These are phyloP conservation scores for Colletotrichum sp. DNA, from an alignment of 2,329 filamentous ascomycete genomes.

Conservation along the genomic window DNA sequence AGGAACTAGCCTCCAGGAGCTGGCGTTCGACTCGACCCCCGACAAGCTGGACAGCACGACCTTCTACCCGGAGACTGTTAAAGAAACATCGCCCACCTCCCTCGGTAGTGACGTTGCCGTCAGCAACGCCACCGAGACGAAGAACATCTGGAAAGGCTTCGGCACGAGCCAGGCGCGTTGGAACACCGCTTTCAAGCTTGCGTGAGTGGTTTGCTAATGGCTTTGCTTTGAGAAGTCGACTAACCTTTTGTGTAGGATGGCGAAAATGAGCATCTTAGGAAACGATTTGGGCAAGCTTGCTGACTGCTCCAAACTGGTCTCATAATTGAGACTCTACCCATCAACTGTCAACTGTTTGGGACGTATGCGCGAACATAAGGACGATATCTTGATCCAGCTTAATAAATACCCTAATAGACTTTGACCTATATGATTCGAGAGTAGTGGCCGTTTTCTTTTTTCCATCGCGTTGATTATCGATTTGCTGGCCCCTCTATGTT, in stretches of 20 bases:
- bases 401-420: not conserved
- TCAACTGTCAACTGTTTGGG: accelerated
- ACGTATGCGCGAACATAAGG: not conserved
- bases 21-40: constrained; percentile 3
- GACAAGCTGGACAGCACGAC: constrained; percentile 6
- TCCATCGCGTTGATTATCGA: not conserved
- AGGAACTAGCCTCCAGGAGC: not conserved
- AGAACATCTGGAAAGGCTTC: not conserved
- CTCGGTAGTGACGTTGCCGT: not conserved
- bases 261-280: constrained; percentile 4
- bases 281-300: constrained; percentile 4
- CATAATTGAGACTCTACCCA: not conserved
- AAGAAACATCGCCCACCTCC: not conserved
- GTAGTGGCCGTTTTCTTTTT: not conserved
- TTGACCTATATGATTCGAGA: not conserved
- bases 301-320: not conserved
- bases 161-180: not conserved
- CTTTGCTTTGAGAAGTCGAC: not conserved
- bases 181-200: constrained; percentile 2
- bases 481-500: not conserved
- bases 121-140: not conserved
- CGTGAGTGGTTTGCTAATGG: not conserved
- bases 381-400: not conserved
- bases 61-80: not conserved
- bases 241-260: not conserved